A percentile compares a stretch with the other conserved stretches of the same genome.
Evolutionary conservation across 1,139 yeast genomes (phyloP).

Genomic region (Chernovozyma aurita): DNA sequence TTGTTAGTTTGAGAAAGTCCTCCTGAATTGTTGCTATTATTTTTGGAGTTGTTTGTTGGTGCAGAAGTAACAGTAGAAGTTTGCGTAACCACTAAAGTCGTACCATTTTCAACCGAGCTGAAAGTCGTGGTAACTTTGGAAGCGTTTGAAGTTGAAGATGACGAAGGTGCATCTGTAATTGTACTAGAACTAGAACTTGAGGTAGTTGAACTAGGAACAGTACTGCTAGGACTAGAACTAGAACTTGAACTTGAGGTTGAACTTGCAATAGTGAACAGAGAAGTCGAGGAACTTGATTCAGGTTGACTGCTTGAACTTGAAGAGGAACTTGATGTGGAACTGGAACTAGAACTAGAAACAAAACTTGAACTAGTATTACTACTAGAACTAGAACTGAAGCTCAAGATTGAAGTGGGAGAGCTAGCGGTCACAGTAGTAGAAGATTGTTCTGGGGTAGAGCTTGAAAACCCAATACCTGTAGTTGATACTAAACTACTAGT

Average conservation of each 20-base stretch:
- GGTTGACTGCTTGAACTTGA: not conserved
- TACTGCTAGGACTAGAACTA: conserved; percentile 1
- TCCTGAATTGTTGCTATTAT: conserved; percentile 13
- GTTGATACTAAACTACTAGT: not conserved
- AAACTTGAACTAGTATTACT: not conserved
- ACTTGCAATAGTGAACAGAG: not conserved
- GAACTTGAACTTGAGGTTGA: conserved; percentile 3
- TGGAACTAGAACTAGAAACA: not conserved
- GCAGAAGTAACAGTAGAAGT: conserved; percentile 26
- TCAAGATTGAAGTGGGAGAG: no score
- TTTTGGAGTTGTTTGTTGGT: conserved; percentile 19
- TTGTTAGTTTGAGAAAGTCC: conserved; percentile 43
- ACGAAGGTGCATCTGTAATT: not conserved
- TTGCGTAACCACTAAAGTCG: conserved; percentile 35
- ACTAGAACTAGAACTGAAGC: not conserved
- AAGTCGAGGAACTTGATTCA: not conserved
- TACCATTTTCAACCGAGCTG: conserved; percentile 33
- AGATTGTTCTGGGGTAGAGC: no score
- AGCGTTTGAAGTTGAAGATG: conserved; percentile 3
- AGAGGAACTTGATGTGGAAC: not conserved
- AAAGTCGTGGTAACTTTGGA: conserved; percentile 23
- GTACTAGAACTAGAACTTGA: not conserved
- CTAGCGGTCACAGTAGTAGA: no score
- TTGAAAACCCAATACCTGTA: not conserved
- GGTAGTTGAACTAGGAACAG: conserved; percentile 1